Conservation (phyloP, 108 stramenopile genomes). For the Aurantiochytrium sp. region DNA sequence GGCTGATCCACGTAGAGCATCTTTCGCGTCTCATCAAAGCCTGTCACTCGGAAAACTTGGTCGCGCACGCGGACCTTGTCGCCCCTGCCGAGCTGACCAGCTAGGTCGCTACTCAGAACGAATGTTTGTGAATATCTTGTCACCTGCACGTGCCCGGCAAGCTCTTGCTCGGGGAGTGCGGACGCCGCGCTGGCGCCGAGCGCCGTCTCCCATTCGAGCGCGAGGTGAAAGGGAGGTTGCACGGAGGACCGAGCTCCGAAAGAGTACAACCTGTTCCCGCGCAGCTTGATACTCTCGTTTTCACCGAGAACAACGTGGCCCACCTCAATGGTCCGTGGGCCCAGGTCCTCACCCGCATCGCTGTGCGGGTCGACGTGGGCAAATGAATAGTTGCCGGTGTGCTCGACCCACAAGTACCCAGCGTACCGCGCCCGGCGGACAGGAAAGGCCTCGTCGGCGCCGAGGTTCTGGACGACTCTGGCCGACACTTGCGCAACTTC, state of each 20-base stretch:
- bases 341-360: too few relatives aligned
- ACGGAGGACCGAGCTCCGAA: background rate
- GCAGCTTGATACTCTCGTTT: background rate
- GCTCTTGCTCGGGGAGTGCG: background rate
- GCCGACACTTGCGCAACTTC: background rate
- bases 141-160: background rate
- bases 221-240: background rate
- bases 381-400: background rate
- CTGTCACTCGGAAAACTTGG: background rate
- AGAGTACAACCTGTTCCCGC: background rate
- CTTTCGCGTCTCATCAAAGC: background rate
- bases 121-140: slow-evolving; percentile 13
- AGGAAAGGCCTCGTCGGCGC: background rate
- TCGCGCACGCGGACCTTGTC: background rate
- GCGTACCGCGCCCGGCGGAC: background rate
- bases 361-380: background rate
- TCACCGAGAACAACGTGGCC: background rate
- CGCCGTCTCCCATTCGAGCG: background rate
- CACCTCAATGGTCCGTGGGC: too few relatives aligned
- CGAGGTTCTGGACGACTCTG: background rate
- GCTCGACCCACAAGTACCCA: background rate
- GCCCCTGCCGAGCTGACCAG: background rate
- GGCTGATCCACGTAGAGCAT: background rate
- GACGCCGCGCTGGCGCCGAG: background rate
- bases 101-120: background rate